A percentile compares a stretch with the other conserved stretches of the same genome.
These are phyloP conservation scores for Chenopodium suecicum DNA, from an alignment of 148 eudicot species.

Conservation along the genomic window DNA sequence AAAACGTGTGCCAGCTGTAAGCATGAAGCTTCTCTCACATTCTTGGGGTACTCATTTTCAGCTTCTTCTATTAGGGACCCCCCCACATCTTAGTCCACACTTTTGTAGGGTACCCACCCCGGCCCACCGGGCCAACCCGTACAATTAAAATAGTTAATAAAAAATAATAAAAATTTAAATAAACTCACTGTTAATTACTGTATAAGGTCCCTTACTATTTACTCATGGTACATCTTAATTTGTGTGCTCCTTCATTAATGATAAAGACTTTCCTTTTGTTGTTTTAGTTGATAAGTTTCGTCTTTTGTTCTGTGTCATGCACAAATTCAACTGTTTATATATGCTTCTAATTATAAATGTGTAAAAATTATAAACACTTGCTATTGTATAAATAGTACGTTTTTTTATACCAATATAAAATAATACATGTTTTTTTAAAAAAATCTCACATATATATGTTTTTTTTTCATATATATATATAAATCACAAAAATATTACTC, in stretches of 20 bases:
- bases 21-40: constrained; percentile 11
- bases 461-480: too few species aligned
- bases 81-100: background rate
- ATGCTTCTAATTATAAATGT: too few species aligned
- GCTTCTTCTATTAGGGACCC: background rate
- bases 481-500: too few species aligned
- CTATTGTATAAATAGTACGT: too few species aligned
- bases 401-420: background rate
- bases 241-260: constrained; percentile 11
- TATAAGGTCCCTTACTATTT: background rate
- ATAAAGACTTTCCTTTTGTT: too few species aligned
- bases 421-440: background rate
- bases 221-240: constrained; percentile 10
- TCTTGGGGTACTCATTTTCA: constrained; percentile 12
- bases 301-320: too few species aligned
- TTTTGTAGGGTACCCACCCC: background rate
- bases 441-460: background rate
- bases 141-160: too few species aligned
- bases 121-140: background rate
- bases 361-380: too few species aligned
- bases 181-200: background rate
- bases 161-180: background rate
- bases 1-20: constrained; percentile 24
- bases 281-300: too few species aligned
- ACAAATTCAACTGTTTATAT: too few species aligned